Conservation (phyloP, 495 filamentous ascomycete species). For the Penicillium angulare region DNA sequence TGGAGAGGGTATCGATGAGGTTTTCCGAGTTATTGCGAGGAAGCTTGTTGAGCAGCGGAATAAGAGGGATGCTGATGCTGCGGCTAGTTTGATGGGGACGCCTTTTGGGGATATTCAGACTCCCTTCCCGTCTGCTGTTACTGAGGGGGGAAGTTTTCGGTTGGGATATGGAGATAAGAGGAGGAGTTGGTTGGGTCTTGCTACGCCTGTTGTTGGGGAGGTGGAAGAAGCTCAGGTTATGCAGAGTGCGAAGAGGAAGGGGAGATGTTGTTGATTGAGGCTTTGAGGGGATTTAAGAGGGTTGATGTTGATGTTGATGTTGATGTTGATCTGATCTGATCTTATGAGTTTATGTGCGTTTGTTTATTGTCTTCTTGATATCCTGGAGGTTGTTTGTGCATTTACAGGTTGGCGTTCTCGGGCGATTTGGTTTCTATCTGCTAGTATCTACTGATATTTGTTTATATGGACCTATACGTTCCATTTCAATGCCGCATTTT, state of each 20-base stretch:
- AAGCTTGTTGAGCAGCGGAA: constrained; percentile 92
- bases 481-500: too few relatives aligned
- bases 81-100: constrained; percentile 41
- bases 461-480: too few relatives aligned
- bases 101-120: constrained; percentile 15
- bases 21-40: constrained; percentile 90
- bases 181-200: constrained; percentile 53
- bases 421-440: background rate
- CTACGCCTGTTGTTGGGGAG: constrained; percentile 41
- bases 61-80: constrained; percentile 57
- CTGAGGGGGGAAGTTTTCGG: constrained; percentile 47
- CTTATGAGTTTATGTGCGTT: constrained; percentile 18
- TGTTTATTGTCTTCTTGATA: background rate
- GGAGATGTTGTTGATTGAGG: constrained; percentile 40
- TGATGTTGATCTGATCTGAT: constrained; percentile 1
- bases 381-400: background rate
- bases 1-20: constrained; percentile 95
- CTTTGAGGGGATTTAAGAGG: too few relatives aligned
- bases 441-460: too few relatives aligned
- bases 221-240: constrained; percentile 28
- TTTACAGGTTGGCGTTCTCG: constrained; percentile 1
- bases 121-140: constrained; percentile 16
- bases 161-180: constrained; percentile 47
- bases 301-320: too few relatives aligned
- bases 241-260: constrained; percentile 24